Base-by-base conservation (phyloP, 805 yeast species). In the Metschnikowia kofuensis region DNA sequence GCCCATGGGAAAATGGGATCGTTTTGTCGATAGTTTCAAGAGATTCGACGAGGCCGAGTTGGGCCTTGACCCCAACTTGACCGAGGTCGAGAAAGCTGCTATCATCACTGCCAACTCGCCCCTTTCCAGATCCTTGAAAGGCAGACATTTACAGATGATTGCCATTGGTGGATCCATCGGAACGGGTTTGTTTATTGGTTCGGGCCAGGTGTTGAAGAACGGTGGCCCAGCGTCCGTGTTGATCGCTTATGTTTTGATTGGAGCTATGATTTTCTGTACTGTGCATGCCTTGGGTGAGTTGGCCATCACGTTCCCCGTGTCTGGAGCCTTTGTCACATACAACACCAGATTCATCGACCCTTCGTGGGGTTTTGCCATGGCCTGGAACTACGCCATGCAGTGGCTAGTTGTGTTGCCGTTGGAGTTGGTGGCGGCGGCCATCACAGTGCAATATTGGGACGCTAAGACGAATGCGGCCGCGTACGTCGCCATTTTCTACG, bases 81-180 rank as follows among this genome's bases (percentile, higher is more conserved):
- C 74, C 13, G 77, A 71, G 32, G 63, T 73, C 28, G 80, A 75
- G 59, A 72, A 70, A 51, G 76, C 79, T 21, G 78, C 77, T 51
- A 63, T 76, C 21, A 67, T 69, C 45, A 72, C 78, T 2, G 82
- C 85, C 27, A 70, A 72, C 49, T 70, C 87, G 5, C 90, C 87
- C 2, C 69, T 85, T 51, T 69, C 78, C 41, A 75, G 79, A 54
- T 70, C 77, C 12, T 65, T 82, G 60, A 81, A 80, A 56, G 65
- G 69, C 39, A 77, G 89, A 60, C 87, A 83, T 57, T 62, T 84
- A 58, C 82, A 82, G 55, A 82, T 84, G 79, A 77, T 84, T 52
- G 82, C 88, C 34, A 79, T 84, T 40, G 87, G 87, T 36, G 83
- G 86, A 40, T 76, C 84, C 38, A 79, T 84, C 35, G 88, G 88